A percentile compares a stretch with the other conserved stretches of the same genome.
Evolutionary conservation across 169 alveolate genomes (phyloP).

Genomic region (Plasmodium vivax): DNA sequence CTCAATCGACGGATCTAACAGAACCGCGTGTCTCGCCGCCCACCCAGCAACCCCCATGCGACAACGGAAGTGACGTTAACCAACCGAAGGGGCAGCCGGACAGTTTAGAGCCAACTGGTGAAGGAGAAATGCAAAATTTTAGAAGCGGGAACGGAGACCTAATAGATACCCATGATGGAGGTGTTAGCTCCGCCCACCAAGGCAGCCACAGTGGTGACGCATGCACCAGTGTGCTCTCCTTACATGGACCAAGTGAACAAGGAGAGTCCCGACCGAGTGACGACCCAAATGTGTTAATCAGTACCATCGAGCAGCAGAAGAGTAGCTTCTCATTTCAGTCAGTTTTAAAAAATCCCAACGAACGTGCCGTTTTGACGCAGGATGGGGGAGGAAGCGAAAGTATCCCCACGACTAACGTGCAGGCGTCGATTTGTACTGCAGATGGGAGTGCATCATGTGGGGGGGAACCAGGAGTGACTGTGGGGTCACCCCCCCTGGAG

Average conservation of each 20-base stretch:
- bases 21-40: background rate
- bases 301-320: background rate
- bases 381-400: background rate
- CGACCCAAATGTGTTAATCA: background rate
- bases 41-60: background rate
- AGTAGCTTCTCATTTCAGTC: background rate
- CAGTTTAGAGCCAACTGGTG: background rate
- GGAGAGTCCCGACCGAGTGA: background rate
- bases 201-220: background rate
- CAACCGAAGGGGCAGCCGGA: background rate
- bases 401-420: background rate
- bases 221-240: background rate
- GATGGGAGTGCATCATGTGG: background rate
- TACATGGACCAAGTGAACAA: background rate
- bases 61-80: background rate
- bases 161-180: too few species aligned
- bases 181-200: background rate
- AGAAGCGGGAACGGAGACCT: background rate
- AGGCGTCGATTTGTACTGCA: background rate
- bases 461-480: background rate
- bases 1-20: background rate
- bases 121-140: background rate
- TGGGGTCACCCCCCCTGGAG: background rate
- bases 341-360: background rate
- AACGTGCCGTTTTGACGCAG: background rate